Evolutionary conservation across 257 asterid genomes (phyloP), one percentile per base, ranked within the genome.

Genomic region (Ligustrum vulgare): DNA sequence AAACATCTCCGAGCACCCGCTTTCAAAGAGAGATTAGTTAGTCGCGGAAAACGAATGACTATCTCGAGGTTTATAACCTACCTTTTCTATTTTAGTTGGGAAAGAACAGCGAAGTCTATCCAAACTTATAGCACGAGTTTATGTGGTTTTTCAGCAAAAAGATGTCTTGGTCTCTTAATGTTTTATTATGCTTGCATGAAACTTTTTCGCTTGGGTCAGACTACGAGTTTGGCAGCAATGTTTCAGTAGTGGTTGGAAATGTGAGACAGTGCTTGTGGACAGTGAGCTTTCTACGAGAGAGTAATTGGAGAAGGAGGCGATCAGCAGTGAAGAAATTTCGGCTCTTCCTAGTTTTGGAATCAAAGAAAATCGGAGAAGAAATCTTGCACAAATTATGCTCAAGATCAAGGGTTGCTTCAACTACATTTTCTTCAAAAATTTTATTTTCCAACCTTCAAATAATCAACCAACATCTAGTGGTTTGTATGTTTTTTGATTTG

Each of bases 101-200:
- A 45, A 9, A 45, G 54, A 45, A 45, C 18, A n/a, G 54, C 6
- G n/a, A 12, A 45, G n/a, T 13, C n/a, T n/a, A 45, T 45, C 54
- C n/a, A 0, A 45, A 45, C 72, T 86, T 81, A 23, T 68, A 35
- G 66, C 79, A 83, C 1, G 75, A 1, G 1, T 34, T 43, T 13
- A 83, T 67, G 47, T 81, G 67, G 33, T 86, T 81, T 77, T 86
- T 86, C 20, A 81, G 62, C 78, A 81, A 79, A 73, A 83, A 77
- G 15, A 87, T 83, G 75, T 81, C 87, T 28, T 82, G 84, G 77
- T 58, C 69, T 49, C 67, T 8, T 7, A 81, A 34, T 45, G 33
- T 58, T 22, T 23, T 32, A 58, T 20, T 58, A 22, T 58, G 65
- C 32, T 20, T 58, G 32, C 65, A 4, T 58, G 33, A 2, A 58